Conservation (phyloP, 352 stramenopile genomes). For the Peronospora farinosa region DNA sequence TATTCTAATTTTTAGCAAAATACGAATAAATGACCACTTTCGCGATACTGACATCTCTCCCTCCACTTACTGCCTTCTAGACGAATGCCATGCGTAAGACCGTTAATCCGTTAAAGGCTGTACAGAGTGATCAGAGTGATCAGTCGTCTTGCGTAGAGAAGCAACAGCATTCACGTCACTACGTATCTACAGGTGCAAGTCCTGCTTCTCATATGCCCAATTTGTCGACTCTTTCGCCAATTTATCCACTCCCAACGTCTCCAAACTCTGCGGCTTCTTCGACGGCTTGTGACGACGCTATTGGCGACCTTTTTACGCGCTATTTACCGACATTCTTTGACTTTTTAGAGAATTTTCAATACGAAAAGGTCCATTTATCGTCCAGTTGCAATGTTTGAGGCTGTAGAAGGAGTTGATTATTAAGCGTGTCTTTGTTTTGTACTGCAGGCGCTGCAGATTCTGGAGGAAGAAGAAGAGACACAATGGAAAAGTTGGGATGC, state of each 20-base stretch:
- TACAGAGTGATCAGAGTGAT: slow-evolving; percentile 23
- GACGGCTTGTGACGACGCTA: slow-evolving; percentile 36
- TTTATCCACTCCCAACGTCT: slow-evolving; percentile 34
- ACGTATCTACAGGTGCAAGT: slow-evolving; percentile 36
- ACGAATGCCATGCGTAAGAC: slow-evolving; percentile 5
- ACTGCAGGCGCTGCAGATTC: slow-evolving; percentile 32
- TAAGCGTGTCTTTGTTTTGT: neutral
- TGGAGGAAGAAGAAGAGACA: slow-evolving; percentile 37
- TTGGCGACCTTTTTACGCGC: slow-evolving; percentile 42
- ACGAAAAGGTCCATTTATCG: slow-evolving; percentile 34
- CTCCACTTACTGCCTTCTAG: too few relatives aligned
- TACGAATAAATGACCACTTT: too few relatives aligned
- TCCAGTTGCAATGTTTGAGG: neutral
- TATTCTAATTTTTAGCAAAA: too few relatives aligned
- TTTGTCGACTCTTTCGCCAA: slow-evolving; percentile 36
- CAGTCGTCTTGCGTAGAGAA: slow-evolving; percentile 14
- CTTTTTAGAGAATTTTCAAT: slow-evolving; percentile 53
- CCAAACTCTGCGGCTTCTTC: slow-evolving; percentile 16
- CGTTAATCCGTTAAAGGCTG: slow-evolving; percentile 8
- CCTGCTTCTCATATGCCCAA: slow-evolving; percentile 40
- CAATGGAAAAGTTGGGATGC: slow-evolving; percentile 48
- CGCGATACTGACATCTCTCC: too few relatives aligned
- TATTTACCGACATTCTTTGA: slow-evolving; percentile 58
- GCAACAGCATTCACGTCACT: slow-evolving; percentile 19
- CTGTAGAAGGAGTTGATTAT: neutral